Evolutionary conservation across 345 rosid genomes (phyloP).

Genomic region (Heritiera littoralis): DNA sequence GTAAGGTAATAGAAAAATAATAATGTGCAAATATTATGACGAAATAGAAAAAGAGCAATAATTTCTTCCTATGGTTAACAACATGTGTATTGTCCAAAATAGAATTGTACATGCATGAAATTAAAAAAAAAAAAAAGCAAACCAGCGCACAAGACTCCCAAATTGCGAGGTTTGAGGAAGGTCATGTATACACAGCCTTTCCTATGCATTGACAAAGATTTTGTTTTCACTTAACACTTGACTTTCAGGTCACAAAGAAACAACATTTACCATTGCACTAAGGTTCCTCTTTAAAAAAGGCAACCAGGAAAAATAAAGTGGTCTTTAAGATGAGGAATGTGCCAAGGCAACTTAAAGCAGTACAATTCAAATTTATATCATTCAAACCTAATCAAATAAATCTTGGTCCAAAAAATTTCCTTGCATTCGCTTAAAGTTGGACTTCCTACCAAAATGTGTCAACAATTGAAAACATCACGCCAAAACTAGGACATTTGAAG

Average conservation of each 20-base stretch:
- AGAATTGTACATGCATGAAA: not conserved
- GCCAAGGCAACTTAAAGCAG: constrained; percentile 9
- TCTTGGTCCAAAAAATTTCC: not conserved
- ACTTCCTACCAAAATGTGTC: not conserved
- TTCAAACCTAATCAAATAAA: not conserved
- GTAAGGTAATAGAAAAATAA: constrained; percentile 10
- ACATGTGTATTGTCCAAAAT: not conserved
- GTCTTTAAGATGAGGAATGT: not conserved
- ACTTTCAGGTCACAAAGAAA: no score
- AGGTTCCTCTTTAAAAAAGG: no score
- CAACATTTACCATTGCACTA: no score
- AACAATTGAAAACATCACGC: not conserved
- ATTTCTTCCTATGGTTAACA: not conserved
- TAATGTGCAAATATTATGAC: not conserved
- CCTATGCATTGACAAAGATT: no score
- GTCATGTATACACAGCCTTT: no score
- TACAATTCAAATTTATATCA: not conserved
- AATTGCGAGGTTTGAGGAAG: no score
- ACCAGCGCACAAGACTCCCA: no score
- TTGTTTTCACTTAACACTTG: no score
- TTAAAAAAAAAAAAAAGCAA: no score
- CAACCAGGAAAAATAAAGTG: no score
- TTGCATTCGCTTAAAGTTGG: not conserved
- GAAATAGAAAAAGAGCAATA: not conserved
- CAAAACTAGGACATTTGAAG: not conserved